These are phyloP conservation scores for Flaveria robusta DNA, from an alignment of 129 eudicot genomes.

Conservation along the genomic window DNA sequence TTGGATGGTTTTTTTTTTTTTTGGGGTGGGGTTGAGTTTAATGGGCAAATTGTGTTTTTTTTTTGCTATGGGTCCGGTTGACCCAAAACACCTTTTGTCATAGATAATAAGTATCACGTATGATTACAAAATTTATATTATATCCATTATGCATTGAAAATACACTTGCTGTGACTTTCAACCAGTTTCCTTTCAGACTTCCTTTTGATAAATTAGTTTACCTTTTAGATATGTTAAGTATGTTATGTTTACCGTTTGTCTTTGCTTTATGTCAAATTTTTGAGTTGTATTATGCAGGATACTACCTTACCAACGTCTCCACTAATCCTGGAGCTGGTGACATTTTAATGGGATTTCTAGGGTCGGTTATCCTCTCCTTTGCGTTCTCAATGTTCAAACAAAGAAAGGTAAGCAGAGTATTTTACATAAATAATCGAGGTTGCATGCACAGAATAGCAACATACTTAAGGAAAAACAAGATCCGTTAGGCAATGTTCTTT, in stretches of 20 bases:
- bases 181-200: neutral
- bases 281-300: slow-evolving; percentile 50
- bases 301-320: slow-evolving; percentile 82
- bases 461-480: neutral
- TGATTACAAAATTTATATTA: neutral
- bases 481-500: no score
- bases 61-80: neutral
- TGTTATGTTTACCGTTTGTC: slow-evolving; percentile 8
- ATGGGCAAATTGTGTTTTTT: no score
- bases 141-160: neutral
- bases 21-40: no score
- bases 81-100: neutral
- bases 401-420: slow-evolving; percentile 59
- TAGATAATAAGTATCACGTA: neutral
- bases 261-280: slow-evolving; percentile 16
- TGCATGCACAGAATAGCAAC: neutral
- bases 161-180: neutral
- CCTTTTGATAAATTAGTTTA: neutral
- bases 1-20: no score
- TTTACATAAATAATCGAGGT: neutral
- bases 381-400: slow-evolving; percentile 98
- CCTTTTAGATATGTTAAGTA: neutral
- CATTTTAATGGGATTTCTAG: slow-evolving; percentile 91
- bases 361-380: slow-evolving; percentile 91
- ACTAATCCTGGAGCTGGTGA: slow-evolving; percentile 99